Conservation (phyloP, 192 early-diverging fungal species). For the Linnemannia elongata region DNA sequence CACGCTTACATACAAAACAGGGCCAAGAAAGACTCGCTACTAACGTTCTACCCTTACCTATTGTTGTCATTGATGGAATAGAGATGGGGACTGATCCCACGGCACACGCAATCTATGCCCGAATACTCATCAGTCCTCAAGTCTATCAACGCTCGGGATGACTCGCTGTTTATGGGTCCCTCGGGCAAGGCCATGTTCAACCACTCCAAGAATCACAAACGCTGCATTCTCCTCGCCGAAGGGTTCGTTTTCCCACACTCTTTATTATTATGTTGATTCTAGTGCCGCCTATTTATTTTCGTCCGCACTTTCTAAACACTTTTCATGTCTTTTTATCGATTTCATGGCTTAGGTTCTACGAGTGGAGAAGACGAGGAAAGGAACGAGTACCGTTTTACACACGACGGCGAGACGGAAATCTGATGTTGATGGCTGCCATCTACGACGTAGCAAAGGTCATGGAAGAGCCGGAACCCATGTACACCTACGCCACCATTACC, state of each 20-base stretch:
- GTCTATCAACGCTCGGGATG: slow-evolving; percentile 69
- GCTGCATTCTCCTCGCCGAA: slow-evolving; percentile 68
- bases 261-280: neutral
- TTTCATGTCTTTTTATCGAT: neutral
- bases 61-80: neutral
- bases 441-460: slow-evolving; percentile 59
- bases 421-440: slow-evolving; percentile 66
- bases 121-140: slow-evolving; percentile 50
- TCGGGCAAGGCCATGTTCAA: slow-evolving; percentile 62
- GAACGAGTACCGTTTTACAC: slow-evolving; percentile 63
- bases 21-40: neutral
- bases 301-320: neutral
- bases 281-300: neutral
- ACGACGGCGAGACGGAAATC: slow-evolving; percentile 58
- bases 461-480: slow-evolving; percentile 52
- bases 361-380: slow-evolving; percentile 67
- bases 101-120: slow-evolving; percentile 54
- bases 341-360: slow-evolving; percentile 60
- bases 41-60: neutral
- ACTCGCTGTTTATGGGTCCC: slow-evolving; percentile 58
- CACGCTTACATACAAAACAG: too few relatives aligned
- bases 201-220: slow-evolving; percentile 60
- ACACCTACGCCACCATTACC: slow-evolving; percentile 67
- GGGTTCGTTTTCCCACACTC: slow-evolving; percentile 45
- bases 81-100: slow-evolving; percentile 70